Evolutionary conservation across 108 stramenopile species (phyloP), one percentile per base, ranked within the genome.

Genomic region (Stephanodiscus triporus): DNA sequence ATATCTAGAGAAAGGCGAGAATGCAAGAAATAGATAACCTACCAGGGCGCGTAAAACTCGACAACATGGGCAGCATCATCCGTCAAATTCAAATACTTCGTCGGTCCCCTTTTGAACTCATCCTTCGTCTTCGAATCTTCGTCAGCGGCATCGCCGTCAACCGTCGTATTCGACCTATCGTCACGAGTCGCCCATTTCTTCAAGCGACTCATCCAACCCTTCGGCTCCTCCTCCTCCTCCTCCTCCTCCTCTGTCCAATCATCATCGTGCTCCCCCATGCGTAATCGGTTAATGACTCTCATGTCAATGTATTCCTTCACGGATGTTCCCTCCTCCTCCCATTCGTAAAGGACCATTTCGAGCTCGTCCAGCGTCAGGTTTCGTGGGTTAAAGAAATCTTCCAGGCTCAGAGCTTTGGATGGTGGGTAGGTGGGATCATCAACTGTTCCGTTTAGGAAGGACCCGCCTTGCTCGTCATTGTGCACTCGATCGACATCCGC

Each of bases 11-110:
- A 6, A 56, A 56, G 27, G 29, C 22, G 26, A 9, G 13, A 56
- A 29, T 8, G 14, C 13, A 34, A 32, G 14, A 29, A 17, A 55
- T 13, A 58, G 17, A 14, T 0, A 7, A 26, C 64, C 24, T 74
- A 81, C 82, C 82, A 83, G 0, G 82, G 77, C 4, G 43, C 40
- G 57, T 83, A 83, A 60, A 83, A 83, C 26, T 79, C 68, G 16
- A 69, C 68, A 0, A 69, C 55, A 47, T 69, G 68, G 23, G 56
- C 55, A 69, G 30, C 55, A 57, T 69, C 68, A 42, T 37, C 42
- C 40, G 68, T 42, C 43, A 69, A 69, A 14, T 69, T 69, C 51
- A 69, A 42, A 30, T 58, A 69, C 26, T 56, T 55, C 22, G 30
- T 58, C 9, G 68, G 40, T 23, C 56, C 56, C 53, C 45, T 58